Evolutionary conservation across 1,284 basidiomycete species (phyloP).

Genomic region (Exobasidium rhododendri): DNA sequence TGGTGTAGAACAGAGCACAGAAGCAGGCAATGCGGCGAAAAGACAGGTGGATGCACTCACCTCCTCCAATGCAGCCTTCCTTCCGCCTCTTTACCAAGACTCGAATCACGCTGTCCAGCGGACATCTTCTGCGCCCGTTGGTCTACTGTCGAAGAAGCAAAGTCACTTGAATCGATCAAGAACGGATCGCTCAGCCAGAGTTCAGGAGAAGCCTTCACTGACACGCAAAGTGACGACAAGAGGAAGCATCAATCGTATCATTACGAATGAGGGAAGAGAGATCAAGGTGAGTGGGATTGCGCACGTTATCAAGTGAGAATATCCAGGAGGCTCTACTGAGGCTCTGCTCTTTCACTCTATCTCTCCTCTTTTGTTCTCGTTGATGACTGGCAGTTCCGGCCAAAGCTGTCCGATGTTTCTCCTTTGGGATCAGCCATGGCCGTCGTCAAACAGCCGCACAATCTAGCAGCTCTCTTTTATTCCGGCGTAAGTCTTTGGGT

Average conservation of each 20-base stretch:
- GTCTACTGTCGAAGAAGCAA: not conserved
- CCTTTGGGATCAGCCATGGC: slow-evolving; percentile 12
- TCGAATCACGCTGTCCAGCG: not conserved
- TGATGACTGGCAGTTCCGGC: slow-evolving; percentile 17
- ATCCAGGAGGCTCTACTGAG: not conserved
- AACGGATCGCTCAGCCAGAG: not conserved
- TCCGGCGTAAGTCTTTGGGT: slow-evolving; percentile 5
- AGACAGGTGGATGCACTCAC: not conserved
- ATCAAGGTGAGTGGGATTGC: slow-evolving; percentile 13
- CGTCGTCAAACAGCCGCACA: slow-evolving; percentile 25
- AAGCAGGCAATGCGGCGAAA: not conserved
- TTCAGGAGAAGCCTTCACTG: not conserved
- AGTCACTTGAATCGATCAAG: not conserved
- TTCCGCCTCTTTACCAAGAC: not conserved
- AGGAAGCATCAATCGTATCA: slow-evolving; percentile 11
- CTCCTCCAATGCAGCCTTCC: not conserved
- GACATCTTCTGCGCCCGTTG: not conserved
- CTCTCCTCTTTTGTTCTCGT: too few species aligned
- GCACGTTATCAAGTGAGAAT: too few species aligned
- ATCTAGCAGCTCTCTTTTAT: slow-evolving; percentile 18
- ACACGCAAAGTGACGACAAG: slow-evolving; percentile 2
- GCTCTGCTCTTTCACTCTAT: not conserved
- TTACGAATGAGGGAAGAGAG: slow-evolving; percentile 16
- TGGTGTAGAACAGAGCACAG: not conserved
- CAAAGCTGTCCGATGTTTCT: slow-evolving; percentile 19